These are phyloP conservation scores for Colletotrichum trifolii DNA, from an alignment of 2,329 filamentous ascomycete species.

Conservation along the genomic window DNA sequence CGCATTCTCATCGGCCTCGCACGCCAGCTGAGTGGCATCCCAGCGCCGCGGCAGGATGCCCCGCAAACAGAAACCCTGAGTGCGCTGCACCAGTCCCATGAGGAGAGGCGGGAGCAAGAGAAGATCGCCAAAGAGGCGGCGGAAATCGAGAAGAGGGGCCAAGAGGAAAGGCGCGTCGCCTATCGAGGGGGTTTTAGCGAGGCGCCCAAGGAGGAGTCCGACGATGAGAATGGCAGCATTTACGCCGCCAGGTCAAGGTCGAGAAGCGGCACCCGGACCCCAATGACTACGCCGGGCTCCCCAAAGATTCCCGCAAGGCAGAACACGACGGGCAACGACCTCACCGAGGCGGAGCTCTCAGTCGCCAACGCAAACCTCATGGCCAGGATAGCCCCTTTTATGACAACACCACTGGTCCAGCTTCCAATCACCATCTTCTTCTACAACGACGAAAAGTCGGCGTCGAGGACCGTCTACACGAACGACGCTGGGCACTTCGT, in stretches of 20 bases:
- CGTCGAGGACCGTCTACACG: slow-evolving; percentile 85
- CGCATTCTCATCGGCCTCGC: slow-evolving; percentile 88
- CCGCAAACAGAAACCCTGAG: slow-evolving; percentile 38
- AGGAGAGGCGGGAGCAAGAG: slow-evolving; percentile 67
- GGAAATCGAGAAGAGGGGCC: slow-evolving; percentile 78
- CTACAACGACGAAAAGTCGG: slow-evolving; percentile 85
- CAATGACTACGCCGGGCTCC: slow-evolving; percentile 55
- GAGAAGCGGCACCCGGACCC: slow-evolving; percentile 48
- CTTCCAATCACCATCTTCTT: slow-evolving; percentile 92
- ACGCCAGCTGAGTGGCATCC: slow-evolving; percentile 86
- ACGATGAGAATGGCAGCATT: slow-evolving; percentile 48
- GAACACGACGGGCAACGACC: slow-evolving; percentile 60
- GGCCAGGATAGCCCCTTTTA: slow-evolving; percentile 87
- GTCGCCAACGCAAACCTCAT: slow-evolving; percentile 89
- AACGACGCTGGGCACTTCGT: slow-evolving; percentile 91
- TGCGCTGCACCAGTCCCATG: slow-evolving; percentile 53
- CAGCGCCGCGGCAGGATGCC: slow-evolving; percentile 65
- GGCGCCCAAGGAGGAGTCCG: slow-evolving; percentile 60
- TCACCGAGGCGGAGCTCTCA: slow-evolving; percentile 80
- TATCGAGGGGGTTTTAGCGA: slow-evolving; percentile 81
- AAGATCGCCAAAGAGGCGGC: slow-evolving; percentile 80
- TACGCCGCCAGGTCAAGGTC: slow-evolving; percentile 41
- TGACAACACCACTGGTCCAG: slow-evolving; percentile 83
- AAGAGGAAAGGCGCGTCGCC: slow-evolving; percentile 77
- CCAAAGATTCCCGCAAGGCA: slow-evolving; percentile 54